A percentile compares a stretch with the other conserved stretches of the same genome.
Evolutionary conservation across 148 eudicot genomes (phyloP).

Genomic region (Chenopodium formosanum): DNA sequence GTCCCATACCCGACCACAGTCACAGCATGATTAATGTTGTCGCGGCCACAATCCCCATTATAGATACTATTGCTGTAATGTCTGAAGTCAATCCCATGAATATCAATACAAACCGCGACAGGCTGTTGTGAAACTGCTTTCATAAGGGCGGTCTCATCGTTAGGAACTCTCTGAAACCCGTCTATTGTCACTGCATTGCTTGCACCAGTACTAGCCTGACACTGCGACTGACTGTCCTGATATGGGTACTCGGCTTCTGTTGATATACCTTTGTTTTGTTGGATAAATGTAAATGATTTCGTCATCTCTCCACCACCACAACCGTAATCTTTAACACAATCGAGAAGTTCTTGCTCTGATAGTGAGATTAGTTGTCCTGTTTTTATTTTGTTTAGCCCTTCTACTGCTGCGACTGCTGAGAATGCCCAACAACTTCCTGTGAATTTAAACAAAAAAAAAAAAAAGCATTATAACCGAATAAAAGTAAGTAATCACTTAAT

Average conservation of each 20-base stretch:
- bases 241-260: slow-evolving; percentile 44
- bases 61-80: slow-evolving; percentile 26
- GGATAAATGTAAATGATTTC: slow-evolving; percentile 31
- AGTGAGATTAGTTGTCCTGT: slow-evolving; percentile 35
- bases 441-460: not conserved
- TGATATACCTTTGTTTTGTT: slow-evolving; percentile 39
- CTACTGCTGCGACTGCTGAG: slow-evolving; percentile 44
- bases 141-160: slow-evolving; percentile 29
- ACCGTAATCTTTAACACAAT: slow-evolving; percentile 20
- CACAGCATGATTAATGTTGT: slow-evolving; percentile 31
- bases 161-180: slow-evolving; percentile 31
- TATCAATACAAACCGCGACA: slow-evolving; percentile 34
- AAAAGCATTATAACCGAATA: no score
- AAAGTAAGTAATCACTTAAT: no score
- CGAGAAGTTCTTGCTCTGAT: slow-evolving; percentile 50
- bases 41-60: slow-evolving; percentile 30
- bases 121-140: slow-evolving; percentile 42
- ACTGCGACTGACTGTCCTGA: slow-evolving; percentile 9
- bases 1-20: slow-evolving; percentile 35
- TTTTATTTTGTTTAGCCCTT: slow-evolving; percentile 34
- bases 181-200: not conserved
- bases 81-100: slow-evolving; percentile 18
- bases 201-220: not conserved
- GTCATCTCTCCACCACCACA: slow-evolving; percentile 33
- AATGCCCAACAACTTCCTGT: slow-evolving; percentile 58